Conservation (phyloP, 345 rosid genomes). For the Triadica sebifera region DNA sequence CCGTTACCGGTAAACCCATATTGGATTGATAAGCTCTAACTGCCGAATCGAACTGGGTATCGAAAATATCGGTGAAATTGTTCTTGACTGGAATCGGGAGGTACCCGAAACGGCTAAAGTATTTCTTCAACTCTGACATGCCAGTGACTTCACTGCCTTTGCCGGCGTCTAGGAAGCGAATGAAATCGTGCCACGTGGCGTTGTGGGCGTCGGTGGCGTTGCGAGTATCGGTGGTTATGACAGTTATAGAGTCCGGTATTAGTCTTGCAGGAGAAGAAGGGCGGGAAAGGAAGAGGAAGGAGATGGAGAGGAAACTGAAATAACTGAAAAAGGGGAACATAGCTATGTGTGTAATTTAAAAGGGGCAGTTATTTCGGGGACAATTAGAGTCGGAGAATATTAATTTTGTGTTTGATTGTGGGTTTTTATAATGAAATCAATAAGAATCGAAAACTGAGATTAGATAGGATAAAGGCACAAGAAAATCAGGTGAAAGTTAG, state of each 20-base stretch:
- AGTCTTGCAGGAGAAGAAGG: constrained; percentile 44
- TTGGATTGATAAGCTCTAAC: constrained; percentile 56
- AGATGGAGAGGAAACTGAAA: constrained; percentile 25
- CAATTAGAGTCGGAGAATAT: not conserved
- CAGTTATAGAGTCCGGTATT: constrained; percentile 36
- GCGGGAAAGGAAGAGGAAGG: constrained; percentile 29
- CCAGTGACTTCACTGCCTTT: constrained; percentile 65
- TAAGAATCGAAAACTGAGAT: not conserved
- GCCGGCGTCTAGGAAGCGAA: constrained; percentile 62
- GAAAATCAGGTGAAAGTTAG: constrained; percentile 33
- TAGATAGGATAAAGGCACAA: constrained; percentile 26
- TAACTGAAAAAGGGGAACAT: constrained; percentile 43
- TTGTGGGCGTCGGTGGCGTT: constrained; percentile 21
- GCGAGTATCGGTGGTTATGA: constrained; percentile 21
- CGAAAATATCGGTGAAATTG: constrained; percentile 62
- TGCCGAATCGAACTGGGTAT: constrained; percentile 49
- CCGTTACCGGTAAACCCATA: constrained; percentile 65
- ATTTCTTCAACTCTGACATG: constrained; percentile 79
- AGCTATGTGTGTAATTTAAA: not conserved
- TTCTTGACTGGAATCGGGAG: constrained; percentile 25
- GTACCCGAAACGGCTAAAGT: constrained; percentile 83
- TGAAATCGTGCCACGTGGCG: constrained; percentile 72
- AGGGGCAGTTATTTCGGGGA: constrained; percentile 8
- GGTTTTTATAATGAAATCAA: not conserved
- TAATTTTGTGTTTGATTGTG: not conserved